Base-by-base conservation (phyloP, 768 basidiomycete species). In the Tricholoma hemisulphureum region DNA sequence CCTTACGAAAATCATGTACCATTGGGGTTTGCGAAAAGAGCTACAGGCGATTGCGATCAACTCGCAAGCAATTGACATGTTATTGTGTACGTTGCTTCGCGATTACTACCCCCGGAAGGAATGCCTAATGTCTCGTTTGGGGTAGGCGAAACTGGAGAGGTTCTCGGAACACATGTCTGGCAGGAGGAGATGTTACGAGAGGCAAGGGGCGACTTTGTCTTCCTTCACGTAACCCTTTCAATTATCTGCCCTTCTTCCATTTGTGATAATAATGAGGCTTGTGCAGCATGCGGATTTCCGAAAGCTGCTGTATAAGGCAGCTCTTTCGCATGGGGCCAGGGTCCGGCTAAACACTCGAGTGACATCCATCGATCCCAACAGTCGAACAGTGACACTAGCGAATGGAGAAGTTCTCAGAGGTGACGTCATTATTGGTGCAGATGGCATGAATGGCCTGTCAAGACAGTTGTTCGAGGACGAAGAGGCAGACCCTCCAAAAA, bases 381-480 rank as follows among this genome's bases (percentile, higher is more conserved):
- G 54, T 23, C 63, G 70, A 21, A 66, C 60, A 29, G 74, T 79
- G 13, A 74, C 63, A 1, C 61, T 77, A 1, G 71, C 67, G 14
- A 71, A 69, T 4, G 84, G 85, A 6, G 68, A 77, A 37, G 71
- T 65, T 5, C 51, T 84, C 11, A 65, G 57, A 6, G 81, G 77
- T 11, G 79, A 87, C 63, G 74, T 85, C 13, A 71, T 87, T 50
- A 68, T 87, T 32, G 84, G 84, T 23, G 84, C 85, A 1, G 85
- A 86, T 60, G 85, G 85, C 2, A 61, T 65, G 21, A 61, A 65
- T 6, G 80, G 82, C n/a, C 31, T 78, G 32, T 71, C 75, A 3
- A 61, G 74, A 31, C 67, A 66, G 20, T 63, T 72, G 1, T 69
- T 81, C 2, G 54, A 73, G 20, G 72, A 70, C 0, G 67, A 72